Evolutionary conservation across 1,139 yeast species (phyloP).

Genomic region (Blastobotrys raffinosifermentans): DNA sequence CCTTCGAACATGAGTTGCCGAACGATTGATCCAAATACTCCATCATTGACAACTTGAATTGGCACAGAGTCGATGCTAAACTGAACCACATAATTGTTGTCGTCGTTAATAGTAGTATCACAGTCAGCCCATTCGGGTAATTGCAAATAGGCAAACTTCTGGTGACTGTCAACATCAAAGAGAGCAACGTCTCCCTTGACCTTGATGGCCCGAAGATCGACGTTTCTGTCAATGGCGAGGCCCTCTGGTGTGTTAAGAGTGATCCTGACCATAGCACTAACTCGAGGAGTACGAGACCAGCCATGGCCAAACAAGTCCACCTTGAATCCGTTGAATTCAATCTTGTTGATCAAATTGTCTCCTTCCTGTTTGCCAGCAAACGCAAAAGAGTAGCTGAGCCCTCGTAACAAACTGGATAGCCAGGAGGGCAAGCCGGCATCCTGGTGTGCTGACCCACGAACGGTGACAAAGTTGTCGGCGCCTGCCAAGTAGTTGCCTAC

Average conservation of each 20-base stretch:
- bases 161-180: slow-evolving; percentile 19
- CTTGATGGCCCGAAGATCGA: slow-evolving; percentile 15
- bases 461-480: slow-evolving; percentile 12
- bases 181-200: slow-evolving; percentile 30
- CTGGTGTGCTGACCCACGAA: slow-evolving; percentile 17
- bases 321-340: slow-evolving; percentile 20
- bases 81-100: slow-evolving; percentile 21
- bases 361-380: slow-evolving; percentile 16
- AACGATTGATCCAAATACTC: slow-evolving; percentile 26
- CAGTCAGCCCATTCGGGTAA: slow-evolving; percentile 33
- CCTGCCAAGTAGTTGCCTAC: slow-evolving; percentile 22
- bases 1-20: slow-evolving; percentile 27
- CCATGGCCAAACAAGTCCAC: slow-evolving; percentile 18
- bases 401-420: slow-evolving; percentile 15
- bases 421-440: slow-evolving; percentile 16
- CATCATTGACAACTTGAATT: slow-evolving; percentile 28
- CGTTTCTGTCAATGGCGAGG: slow-evolving; percentile 14
- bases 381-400: slow-evolving; percentile 13
- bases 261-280: slow-evolving; percentile 22
- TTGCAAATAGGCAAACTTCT: slow-evolving; percentile 27
- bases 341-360: slow-evolving; percentile 20
- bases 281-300: slow-evolving; percentile 19
- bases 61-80: slow-evolving; percentile 28
- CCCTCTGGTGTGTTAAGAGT: slow-evolving; percentile 19
- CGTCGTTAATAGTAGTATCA: slow-evolving; percentile 20